Percentiles rank a stretch among this genome's conserved stretches.
phyloP scores from a whole-genome alignment of 345 rosid genomes.

The Crucihimalaya himalaica region DNA sequence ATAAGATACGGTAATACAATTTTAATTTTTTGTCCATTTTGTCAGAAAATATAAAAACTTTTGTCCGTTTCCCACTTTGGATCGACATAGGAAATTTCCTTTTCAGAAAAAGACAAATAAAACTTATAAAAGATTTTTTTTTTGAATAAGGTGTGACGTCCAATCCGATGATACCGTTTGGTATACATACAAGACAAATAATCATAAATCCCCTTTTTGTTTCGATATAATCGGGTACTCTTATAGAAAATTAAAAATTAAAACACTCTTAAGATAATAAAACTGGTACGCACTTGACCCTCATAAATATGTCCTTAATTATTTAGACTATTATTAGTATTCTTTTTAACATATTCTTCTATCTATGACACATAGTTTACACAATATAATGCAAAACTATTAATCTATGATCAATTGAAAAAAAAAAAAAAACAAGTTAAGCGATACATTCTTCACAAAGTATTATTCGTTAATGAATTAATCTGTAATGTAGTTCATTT shows the following conservation, averaged over 20 bases:
- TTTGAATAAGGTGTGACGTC: constrained; percentile 19
- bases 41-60: not conserved
- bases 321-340: not conserved
- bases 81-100: constrained; percentile 33
- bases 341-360: not conserved
- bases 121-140: not conserved
- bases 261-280: no score
- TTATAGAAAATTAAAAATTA: not conserved
- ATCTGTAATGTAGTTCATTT: not conserved
- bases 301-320: not conserved
- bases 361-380: not conserved
- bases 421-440: not conserved
- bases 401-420: not conserved
- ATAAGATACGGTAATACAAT: constrained; percentile 5
- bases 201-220: constrained; percentile 7
- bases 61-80: constrained; percentile 33
- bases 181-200: constrained; percentile 15
- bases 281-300: not conserved
- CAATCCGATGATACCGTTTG: constrained; percentile 22
- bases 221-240: not conserved
- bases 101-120: constrained; percentile 23
- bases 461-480: not conserved
- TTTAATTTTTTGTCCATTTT: constrained; percentile 17
- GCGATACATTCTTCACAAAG: not conserved
- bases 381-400: not conserved